Evolutionary conservation across 192 early-diverging fungal genomes (phyloP).

Genomic region (Backusella circina): DNA sequence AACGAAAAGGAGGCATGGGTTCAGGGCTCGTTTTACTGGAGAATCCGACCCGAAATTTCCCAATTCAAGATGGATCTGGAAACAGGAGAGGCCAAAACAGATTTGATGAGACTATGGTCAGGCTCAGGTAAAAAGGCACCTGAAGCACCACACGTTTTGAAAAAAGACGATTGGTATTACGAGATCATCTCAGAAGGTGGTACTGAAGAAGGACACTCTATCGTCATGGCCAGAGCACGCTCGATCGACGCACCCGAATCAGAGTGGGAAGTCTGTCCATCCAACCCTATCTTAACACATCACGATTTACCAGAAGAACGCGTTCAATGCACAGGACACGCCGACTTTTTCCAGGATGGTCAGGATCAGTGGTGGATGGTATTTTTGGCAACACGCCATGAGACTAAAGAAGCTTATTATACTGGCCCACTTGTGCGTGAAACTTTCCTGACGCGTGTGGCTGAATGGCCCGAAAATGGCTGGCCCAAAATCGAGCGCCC

Average conservation of each 20-base stretch:
- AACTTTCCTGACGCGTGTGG: background rate
- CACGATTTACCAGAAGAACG: background rate
- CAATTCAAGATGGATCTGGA: background rate
- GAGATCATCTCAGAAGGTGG: background rate
- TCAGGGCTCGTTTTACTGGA: background rate
- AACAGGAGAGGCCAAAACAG: background rate
- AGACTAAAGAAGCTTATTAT: background rate
- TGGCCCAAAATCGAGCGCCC: background rate
- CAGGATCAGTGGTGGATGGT: background rate
- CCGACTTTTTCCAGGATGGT: background rate
- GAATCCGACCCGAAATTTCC: background rate
- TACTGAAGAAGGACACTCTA: background rate
- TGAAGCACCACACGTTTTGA: background rate
- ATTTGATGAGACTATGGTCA: background rate
- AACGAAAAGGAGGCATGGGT: background rate
- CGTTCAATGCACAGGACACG: background rate
- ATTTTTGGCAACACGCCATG: background rate
- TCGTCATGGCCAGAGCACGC: background rate
- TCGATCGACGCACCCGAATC: background rate
- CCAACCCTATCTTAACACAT: background rate
- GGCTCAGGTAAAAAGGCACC: conserved; percentile 1
- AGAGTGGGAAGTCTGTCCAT: background rate
- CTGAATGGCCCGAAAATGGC: background rate
- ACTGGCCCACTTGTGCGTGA: background rate
- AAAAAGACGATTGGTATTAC: background rate